Conservation (phyloP, 805 yeast genomes). For the Metschnikowia noctiluminum region DNA sequence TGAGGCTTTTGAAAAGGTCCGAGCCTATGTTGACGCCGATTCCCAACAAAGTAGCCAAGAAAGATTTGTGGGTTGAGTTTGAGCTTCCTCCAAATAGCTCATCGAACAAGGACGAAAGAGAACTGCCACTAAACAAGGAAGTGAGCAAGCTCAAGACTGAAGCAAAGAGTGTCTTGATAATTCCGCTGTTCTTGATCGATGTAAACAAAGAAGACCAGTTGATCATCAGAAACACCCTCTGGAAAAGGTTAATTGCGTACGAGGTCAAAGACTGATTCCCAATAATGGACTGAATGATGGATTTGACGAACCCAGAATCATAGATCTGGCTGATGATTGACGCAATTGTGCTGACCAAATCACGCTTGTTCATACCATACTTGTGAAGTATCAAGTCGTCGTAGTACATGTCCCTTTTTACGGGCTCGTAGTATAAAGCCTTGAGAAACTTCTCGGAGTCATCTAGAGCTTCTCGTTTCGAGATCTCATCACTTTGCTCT, state of each 20-base stretch:
- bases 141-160: conserved; percentile 15
- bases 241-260: conserved; percentile 20
- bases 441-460: conserved; percentile 12
- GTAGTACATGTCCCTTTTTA: conserved; percentile 12
- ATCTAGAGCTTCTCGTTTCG: conserved; percentile 11
- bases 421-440: conserved; percentile 9
- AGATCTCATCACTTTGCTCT: conserved; percentile 1
- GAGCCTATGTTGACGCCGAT: conserved; percentile 15
- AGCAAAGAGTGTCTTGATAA: conserved; percentile 17
- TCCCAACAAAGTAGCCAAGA: conserved; percentile 13
- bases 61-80: conserved; percentile 15
- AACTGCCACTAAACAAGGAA: conserved; percentile 14
- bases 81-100: conserved; percentile 15
- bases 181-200: conserved; percentile 27
- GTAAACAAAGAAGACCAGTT: conserved; percentile 22
- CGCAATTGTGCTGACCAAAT: conserved; percentile 15
- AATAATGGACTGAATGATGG: conserved; percentile 23
- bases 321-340: conserved; percentile 21
- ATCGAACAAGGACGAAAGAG: conserved; percentile 10
- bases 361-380: conserved; percentile 17
- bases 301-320: conserved; percentile 21
- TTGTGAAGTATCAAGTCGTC: conserved; percentile 7
- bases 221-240: conserved; percentile 21
- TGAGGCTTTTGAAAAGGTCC: conserved; percentile 15
- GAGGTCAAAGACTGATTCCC: conserved; percentile 21